phyloP scores from a whole-genome alignment of 2,329 filamentous ascomycete species.

The Monosporascus sp. region DNA sequence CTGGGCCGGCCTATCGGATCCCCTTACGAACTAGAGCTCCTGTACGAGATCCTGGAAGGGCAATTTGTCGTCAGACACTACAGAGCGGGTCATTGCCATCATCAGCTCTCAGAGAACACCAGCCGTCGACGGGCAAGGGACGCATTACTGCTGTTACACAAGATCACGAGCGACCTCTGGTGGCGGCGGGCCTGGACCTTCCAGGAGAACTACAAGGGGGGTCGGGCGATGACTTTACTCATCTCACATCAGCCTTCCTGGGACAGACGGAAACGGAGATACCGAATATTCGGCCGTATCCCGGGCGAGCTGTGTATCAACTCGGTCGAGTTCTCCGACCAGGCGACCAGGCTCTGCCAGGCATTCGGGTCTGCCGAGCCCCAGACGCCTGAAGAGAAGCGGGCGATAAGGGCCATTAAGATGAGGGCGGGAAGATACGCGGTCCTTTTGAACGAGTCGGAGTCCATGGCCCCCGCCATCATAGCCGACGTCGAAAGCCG shows the following conservation, averaged over 20 bases:
- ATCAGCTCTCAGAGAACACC: not conserved
- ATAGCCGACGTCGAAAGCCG: slow-evolving; percentile 4
- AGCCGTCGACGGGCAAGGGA: not conserved
- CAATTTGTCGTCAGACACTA: not conserved
- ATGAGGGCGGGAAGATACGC: not conserved
- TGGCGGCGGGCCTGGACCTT: slow-evolving; percentile 29
- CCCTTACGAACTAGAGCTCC: not conserved
- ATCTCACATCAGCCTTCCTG: slow-evolving; percentile 16
- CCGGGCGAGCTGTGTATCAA: slow-evolving; percentile 8
- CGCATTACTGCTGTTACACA: not conserved
- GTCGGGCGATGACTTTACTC: slow-evolving; percentile 20
- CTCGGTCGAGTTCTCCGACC: not conserved
- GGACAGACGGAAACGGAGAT: slow-evolving; percentile 13
- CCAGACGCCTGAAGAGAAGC: not conserved
- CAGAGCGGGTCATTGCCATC: not conserved
- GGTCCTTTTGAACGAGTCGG: not conserved
- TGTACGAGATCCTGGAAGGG: not conserved
- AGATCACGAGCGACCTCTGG: slow-evolving; percentile 20
- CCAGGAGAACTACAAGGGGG: slow-evolving; percentile 27
- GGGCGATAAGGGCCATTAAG: not conserved
- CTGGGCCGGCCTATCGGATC: not conserved
- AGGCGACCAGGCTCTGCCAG: not conserved
- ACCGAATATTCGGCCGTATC: slow-evolving; percentile 7
- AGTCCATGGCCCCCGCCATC: slow-evolving; percentile 2
- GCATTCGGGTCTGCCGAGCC: not conserved